These are phyloP conservation scores for Proliferodiscus dingleyae DNA, from an alignment of 2,329 filamentous ascomycete species.

Conservation along the genomic window DNA sequence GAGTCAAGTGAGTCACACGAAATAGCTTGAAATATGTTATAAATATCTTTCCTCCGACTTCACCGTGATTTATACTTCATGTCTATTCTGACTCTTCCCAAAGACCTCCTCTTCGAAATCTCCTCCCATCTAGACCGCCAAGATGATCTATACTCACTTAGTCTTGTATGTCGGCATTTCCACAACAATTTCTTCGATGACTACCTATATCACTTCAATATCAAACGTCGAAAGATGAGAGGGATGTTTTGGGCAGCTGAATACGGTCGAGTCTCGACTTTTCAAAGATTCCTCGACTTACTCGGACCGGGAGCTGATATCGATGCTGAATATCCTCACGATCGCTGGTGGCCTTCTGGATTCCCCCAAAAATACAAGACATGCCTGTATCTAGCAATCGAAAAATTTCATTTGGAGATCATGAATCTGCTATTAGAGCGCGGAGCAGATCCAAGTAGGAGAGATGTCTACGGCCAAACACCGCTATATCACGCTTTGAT, in stretches of 20 bases:
- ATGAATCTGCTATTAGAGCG: background rate
- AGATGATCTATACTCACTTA: background rate
- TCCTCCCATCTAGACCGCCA: background rate
- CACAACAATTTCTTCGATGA: slow-evolving; percentile 1
- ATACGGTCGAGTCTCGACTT: background rate
- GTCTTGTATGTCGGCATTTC: background rate
- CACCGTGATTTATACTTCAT: too few species aligned
- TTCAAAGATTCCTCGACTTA: background rate
- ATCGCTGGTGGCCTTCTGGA: background rate
- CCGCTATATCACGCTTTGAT: background rate
- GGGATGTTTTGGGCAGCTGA: background rate
- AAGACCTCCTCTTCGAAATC: background rate
- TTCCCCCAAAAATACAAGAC: background rate
- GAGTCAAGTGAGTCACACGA: too few species aligned
- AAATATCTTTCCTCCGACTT: too few species aligned
- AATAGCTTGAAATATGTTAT: too few species aligned
- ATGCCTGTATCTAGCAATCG: background rate
- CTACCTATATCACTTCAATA: background rate
- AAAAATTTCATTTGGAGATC: background rate
- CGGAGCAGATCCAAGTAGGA: background rate
- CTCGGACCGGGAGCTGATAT: background rate
- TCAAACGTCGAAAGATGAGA: background rate
- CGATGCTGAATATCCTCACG: slow-evolving; percentile 1
- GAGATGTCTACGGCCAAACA: background rate
- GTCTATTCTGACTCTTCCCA: background rate